Evolutionary conservation across 257 asterid genomes (phyloP).

Genomic region (Gardenia jasminoides): DNA sequence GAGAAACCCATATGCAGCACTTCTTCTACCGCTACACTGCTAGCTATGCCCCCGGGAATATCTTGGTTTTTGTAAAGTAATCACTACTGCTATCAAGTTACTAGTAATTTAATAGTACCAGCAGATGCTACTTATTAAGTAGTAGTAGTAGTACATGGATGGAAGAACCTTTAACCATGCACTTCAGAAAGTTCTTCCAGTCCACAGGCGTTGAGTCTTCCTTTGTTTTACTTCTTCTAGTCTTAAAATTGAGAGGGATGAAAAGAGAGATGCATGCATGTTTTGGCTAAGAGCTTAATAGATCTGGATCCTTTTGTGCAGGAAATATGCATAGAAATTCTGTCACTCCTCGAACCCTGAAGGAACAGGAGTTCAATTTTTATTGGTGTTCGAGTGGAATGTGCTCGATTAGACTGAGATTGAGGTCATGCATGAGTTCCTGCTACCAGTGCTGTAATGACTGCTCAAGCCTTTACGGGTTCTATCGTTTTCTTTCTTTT

Average conservation of each 20-base stretch:
- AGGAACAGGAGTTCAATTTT: not conserved
- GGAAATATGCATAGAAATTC: too few relatives aligned
- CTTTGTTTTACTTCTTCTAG: not conserved
- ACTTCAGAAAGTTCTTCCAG: too few relatives aligned
- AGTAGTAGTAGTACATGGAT: not conserved
- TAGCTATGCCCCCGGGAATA: conserved; percentile 12
- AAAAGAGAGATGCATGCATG: not conserved
- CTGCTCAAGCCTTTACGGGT: not conserved
- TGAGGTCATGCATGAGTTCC: not conserved
- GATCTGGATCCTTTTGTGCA: too few relatives aligned
- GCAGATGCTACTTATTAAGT: not conserved
- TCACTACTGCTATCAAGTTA: not conserved
- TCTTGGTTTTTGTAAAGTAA: conserved; percentile 27
- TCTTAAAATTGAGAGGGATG: too few relatives aligned
- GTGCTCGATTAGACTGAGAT: not conserved
- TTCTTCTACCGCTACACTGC: not conserved
- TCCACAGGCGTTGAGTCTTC: not conserved
- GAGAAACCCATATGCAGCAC: conserved; percentile 19
- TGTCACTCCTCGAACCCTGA: not conserved
- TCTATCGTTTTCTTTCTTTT: too few relatives aligned
- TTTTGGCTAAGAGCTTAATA: not conserved
- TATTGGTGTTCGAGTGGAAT: not conserved
- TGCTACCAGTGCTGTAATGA: not conserved
- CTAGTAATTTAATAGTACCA: not conserved
- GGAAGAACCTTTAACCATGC: conserved; percentile 1